Evolutionary conservation across 192 early-diverging fungal species (phyloP), one percentile per base, ranked within the genome.

Genomic region (Gigaspora rosea): DNA sequence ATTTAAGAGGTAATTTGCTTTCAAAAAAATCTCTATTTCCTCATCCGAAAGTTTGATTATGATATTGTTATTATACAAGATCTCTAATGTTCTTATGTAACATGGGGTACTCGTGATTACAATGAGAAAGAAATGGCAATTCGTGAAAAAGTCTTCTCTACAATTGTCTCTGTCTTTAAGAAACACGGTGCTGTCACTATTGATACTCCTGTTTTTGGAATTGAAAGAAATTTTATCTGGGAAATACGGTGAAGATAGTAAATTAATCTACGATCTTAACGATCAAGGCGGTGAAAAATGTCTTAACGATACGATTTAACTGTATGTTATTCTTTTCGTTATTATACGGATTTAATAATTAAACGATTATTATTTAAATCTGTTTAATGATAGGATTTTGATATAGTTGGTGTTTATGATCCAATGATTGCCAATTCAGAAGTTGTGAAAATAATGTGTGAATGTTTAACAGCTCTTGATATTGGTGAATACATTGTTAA

Each of bases 161-260:
- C 92, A 12, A 96, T 99, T 75, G 91, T 87, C 27, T 63, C 58
- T 4, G 89, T 98, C 46, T 98, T 99, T 86, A 96, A 98, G 80
- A 91, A 92, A 73, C 97, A 99, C 87, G 97, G 97, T 52, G 97
- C 93, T 11, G 94, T 98, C 46, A 98, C 97, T 3, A 98, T 99
- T 77, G 97, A 99, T 73, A 99, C 97, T 2, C 97, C 97, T 8
- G 97, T 99, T 63, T 99, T 98, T 85, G 97, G n/a, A 99, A 85
- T 89, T 97, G 33, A 97, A 92, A 82, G 97, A 99, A 79, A 97
- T 98, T 73, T 88, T 99, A 8, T 81, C 92, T 15, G 97, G 97
- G 70, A 99, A 99, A 80, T 99, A 99, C 75, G 96, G 97, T 27
- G 97, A 99, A 84, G 97, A 99, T 86, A 93, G 92, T 82, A 99